These are phyloP conservation scores for Lactarius trivialis DNA, from an alignment of 768 basidiomycete species.

Conservation along the genomic window DNA sequence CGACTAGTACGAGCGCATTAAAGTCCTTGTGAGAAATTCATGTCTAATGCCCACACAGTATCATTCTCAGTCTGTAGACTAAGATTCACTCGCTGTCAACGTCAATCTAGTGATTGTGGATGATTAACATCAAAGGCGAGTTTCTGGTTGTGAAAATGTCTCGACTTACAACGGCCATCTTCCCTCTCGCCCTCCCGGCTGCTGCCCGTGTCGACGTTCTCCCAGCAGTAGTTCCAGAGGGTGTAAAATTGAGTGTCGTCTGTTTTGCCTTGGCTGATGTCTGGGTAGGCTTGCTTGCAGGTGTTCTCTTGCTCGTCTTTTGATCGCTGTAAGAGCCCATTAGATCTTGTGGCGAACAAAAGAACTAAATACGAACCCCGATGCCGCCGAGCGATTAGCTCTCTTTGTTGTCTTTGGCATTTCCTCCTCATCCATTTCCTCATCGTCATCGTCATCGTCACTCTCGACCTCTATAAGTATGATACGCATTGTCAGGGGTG, in stretches of 20 bases:
- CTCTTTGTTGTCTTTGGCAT: slow-evolving; percentile 45
- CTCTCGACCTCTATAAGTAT: slow-evolving; percentile 52
- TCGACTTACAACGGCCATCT: slow-evolving; percentile 44
- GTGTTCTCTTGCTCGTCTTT: slow-evolving; percentile 43
- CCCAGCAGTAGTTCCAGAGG: slow-evolving; percentile 35
- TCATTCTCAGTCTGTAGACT: background rate
- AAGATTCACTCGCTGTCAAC: slow-evolving; percentile 23
- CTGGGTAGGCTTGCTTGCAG: slow-evolving; percentile 42
- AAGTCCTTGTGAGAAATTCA: background rate
- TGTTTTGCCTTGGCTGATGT: slow-evolving; percentile 38
- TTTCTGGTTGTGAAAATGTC: background rate
- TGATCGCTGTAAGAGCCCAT: slow-evolving; percentile 27
- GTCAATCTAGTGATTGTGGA: slow-evolving; percentile 19
- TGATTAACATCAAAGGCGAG: background rate
- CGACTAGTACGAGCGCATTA: background rate
- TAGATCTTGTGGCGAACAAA: background rate
- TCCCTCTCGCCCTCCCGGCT: slow-evolving; percentile 60
- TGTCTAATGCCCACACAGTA: background rate
- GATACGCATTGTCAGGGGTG: slow-evolving; percentile 27
- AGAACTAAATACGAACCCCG: slow-evolving; percentile 41
- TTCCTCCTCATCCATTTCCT: slow-evolving; percentile 47
- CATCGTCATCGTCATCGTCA: slow-evolving; percentile 51
- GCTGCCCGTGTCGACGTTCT: slow-evolving; percentile 56
- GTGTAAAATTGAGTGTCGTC: slow-evolving; percentile 56
- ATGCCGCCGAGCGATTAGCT: slow-evolving; percentile 56